Evolutionary conservation across 306 rosid species (phyloP).

Genomic region (Malus domestica): ASM211411v1 NC_041799.1:4912501-4913000

Average conservation of each 20-base stretch:
- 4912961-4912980: slow-evolving; percentile 29
- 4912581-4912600: slow-evolving; percentile 48
- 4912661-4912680: slow-evolving; percentile 14
- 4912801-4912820: slow-evolving; percentile 44
- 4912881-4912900: slow-evolving; percentile 42
- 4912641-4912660: slow-evolving; percentile 38
- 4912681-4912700: background rate
- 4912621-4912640: slow-evolving; percentile 19
- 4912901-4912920: slow-evolving; percentile 22
- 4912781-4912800: slow-evolving; percentile 32
- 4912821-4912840: slow-evolving; percentile 35
- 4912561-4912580: slow-evolving; percentile 59
- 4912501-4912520: slow-evolving; percentile 50
- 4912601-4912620: slow-evolving; percentile 15
- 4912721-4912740: slow-evolving; percentile 41
- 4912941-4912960: slow-evolving; percentile 30
- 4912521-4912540: slow-evolving; percentile 31
- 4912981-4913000: slow-evolving; percentile 31
- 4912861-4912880: slow-evolving; percentile 19
- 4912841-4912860: slow-evolving; percentile 38
- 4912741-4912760: slow-evolving; percentile 42
- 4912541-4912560: slow-evolving; percentile 37
- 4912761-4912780: slow-evolving; percentile 38
- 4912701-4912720: slow-evolving; percentile 26
- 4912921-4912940: slow-evolving; percentile 46